Evolutionary conservation across 2,329 filamentous ascomycete species (phyloP).

Genomic region (Coleophoma crateriformis): DNA sequence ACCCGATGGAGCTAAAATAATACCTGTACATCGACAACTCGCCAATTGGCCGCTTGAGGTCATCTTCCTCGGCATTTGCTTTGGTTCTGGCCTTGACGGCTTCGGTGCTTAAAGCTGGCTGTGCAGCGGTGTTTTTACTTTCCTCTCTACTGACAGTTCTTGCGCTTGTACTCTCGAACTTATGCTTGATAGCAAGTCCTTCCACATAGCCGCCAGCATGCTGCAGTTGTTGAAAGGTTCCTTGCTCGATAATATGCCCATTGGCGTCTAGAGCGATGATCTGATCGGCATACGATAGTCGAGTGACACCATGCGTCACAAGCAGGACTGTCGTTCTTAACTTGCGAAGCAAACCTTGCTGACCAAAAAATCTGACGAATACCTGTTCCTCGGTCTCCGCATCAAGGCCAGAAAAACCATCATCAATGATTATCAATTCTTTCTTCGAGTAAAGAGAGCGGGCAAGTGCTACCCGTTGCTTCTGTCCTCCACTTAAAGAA

Average conservation of each 20-base stretch:
- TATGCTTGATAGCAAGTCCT: constrained; percentile 2
- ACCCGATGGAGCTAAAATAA: constrained; percentile 20
- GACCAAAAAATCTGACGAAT: constrained; percentile 7
- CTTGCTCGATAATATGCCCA: constrained; percentile 30
- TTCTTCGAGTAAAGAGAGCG: constrained; percentile 34
- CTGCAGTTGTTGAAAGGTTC: constrained; percentile 28
- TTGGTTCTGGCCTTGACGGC: background rate
- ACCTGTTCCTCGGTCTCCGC: constrained; percentile 5
- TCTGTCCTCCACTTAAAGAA: constrained; percentile 16
- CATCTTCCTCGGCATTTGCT: background rate
- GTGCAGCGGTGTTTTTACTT: background rate
- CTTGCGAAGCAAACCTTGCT: constrained; percentile 10
- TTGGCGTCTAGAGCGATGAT: constrained; percentile 30
- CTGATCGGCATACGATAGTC: constrained; percentile 31
- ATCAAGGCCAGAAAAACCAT: constrained; percentile 14
- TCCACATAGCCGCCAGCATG: constrained; percentile 28
- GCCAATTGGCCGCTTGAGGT: constrained; percentile 18
- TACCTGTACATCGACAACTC: constrained; percentile 22
- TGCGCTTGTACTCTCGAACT: background rate
- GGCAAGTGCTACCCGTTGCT: constrained; percentile 61
- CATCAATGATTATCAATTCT: constrained; percentile 12
- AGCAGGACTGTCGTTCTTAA: constrained; percentile 30
- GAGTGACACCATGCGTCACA: constrained; percentile 22
- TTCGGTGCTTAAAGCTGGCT: background rate
- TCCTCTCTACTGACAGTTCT: background rate